Evolutionary conservation across 2,329 filamentous ascomycete species (phyloP), one percentile per base, ranked within the genome.

Genomic region (Phialemonium atrogriseum): DNA sequence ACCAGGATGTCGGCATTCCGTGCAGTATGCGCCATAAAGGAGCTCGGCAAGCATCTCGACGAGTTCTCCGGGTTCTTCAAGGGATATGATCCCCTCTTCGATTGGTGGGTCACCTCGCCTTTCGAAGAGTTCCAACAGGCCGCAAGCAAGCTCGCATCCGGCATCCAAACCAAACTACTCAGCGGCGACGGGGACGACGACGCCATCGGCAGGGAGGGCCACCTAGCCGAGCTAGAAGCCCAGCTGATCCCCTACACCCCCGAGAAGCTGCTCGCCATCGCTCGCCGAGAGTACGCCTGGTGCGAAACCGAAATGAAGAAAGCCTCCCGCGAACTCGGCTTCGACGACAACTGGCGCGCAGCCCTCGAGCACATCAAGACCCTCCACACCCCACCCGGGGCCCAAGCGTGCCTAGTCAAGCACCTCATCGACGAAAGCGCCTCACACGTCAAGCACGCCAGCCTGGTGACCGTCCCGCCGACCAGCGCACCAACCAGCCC

Each of bases 201-300:
- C 38, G 71, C 72, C 0, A 70, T 76, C 29, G 71, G 73, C 2
- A 51, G 61, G 4, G 58, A 63, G 0, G 68, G 63, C 0, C 52
- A 77, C 1, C 48, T 70, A 1, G 56, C 59, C 9, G 70, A 74
- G 30, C 58, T 78, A 2, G 57, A 66, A 34, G 61, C 64, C 1
- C 72, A 77, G 47, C 65, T 73, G 60, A 73, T 77, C 30, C 63
- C 68, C 1, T 77, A 77, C 42, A 58, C 63, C 0, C 73, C 73
- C 0, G 68, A 74, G 34, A 66, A 77, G 44, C 54, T 77, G 3
- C 57, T 77, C 24, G 37, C 46, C 0, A 65, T 76, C 15, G 70
- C 63, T 3, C 52, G 67, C 27, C 52, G 56, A 15, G 66, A 74
- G 34, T 75, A 68, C 44, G 45, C 47, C 3, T 77, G 73, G 71